These are phyloP conservation scores for Acephala macrosclerotiorum DNA, from an alignment of 2,329 filamentous ascomycete species.

Conservation along the genomic window DNA sequence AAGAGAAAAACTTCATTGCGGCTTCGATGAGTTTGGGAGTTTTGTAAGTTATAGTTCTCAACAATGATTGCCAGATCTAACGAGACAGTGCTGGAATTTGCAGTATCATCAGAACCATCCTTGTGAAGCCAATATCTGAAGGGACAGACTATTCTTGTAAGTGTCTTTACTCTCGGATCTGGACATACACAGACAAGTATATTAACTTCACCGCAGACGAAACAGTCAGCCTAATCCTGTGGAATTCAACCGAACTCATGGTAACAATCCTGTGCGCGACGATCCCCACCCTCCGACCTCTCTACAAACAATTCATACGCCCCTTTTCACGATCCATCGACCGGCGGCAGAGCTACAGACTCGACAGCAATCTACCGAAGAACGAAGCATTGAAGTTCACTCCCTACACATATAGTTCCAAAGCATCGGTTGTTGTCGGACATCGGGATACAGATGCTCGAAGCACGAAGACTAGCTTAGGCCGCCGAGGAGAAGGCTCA, in stretches of 20 bases:
- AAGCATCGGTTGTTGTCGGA: background rate
- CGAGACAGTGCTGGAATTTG: background rate
- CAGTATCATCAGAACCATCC: background rate
- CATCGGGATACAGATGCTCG: background rate
- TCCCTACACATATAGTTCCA: background rate
- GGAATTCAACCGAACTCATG: conserved; percentile 49
- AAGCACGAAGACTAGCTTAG: background rate
- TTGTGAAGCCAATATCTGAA: background rate
- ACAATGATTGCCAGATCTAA: background rate
- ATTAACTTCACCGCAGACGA: conserved; percentile 19
- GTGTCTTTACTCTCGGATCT: background rate
- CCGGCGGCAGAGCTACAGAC: conserved; percentile 2
- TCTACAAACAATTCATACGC: conserved; percentile 29
- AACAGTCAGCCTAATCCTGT: conserved; percentile 51
- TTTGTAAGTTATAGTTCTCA: conserved; percentile 34
- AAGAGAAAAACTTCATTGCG: conserved; percentile 48
- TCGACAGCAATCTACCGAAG: background rate
- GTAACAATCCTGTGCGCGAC: conserved; percentile 44
- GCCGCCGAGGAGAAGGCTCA: background rate
- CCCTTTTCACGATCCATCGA: background rate
- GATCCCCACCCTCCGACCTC: conserved; percentile 41
- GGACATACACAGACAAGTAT: background rate
- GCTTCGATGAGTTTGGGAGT: conserved; percentile 48
- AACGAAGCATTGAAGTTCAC: background rate
- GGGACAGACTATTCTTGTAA: background rate